A percentile compares a stretch with the other conserved stretches of the same genome.
phyloP scores from a whole-genome alignment of 352 stramenopile species.

The Pythium insidiosum region DNA sequence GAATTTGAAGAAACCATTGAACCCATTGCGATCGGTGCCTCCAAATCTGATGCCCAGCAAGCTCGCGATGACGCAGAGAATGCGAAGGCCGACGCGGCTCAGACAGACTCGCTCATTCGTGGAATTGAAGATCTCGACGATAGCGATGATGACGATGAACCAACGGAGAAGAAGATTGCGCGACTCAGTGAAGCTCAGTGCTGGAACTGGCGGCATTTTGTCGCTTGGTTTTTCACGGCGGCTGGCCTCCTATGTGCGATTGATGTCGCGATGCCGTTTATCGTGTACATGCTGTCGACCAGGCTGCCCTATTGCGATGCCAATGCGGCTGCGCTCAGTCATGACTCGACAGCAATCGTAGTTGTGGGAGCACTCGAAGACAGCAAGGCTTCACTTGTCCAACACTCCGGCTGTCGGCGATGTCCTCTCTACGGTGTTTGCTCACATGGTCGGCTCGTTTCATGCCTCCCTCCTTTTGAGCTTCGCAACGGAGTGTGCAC shows the following conservation, averaged over 20 bases:
- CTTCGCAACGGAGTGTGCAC: conserved; percentile 38
- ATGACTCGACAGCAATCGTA: too few relatives aligned
- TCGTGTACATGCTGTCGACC: conserved; percentile 22
- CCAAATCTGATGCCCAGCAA: conserved; percentile 13
- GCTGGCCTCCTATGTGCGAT: conserved; percentile 28
- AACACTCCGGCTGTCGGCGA: conserved; percentile 28
- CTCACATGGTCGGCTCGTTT: conserved; percentile 31
- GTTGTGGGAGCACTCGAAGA: conserved; percentile 14
- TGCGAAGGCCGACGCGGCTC: conserved; percentile 7
- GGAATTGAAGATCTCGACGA: conserved; percentile 19
- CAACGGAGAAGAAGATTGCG: conserved; percentile 30
- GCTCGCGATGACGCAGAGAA: conserved; percentile 13
- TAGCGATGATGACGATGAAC: conserved; percentile 43
- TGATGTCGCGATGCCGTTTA: conserved; percentile 30
- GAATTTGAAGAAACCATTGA: conserved; percentile 16
- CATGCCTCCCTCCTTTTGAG: conserved; percentile 38
- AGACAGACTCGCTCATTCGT: conserved; percentile 13
- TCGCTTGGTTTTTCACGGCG: conserved; percentile 27
- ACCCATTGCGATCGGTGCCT: conserved; percentile 4
- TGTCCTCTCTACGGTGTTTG: conserved; percentile 61
- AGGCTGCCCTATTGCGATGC: conserved; percentile 47
- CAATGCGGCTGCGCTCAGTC: conserved; percentile 11
- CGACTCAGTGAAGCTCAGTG: conserved; percentile 25
- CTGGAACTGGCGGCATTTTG: conserved; percentile 25
- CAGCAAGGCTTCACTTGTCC: conserved; percentile 12